These are phyloP conservation scores for Sphaerulina vaccinii DNA, from an alignment of 2,329 filamentous ascomycete genomes.

Conservation along the genomic window DNA sequence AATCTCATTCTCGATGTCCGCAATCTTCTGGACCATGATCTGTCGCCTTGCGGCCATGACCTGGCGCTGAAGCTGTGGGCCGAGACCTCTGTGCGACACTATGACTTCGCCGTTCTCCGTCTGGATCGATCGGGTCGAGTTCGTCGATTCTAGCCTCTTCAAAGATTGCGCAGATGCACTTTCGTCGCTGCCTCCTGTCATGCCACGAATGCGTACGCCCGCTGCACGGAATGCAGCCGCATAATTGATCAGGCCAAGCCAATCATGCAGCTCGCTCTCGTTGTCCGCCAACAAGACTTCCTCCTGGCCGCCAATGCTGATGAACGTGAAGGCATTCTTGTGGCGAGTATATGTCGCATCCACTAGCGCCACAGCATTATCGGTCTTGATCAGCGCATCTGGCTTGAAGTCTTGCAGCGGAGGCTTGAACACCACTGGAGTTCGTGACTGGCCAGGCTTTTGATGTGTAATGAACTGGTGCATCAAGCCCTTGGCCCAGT, in stretches of 20 bases:
- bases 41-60: slow-evolving; percentile 79
- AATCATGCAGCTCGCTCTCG: slow-evolving; percentile 91
- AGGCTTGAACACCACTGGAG: slow-evolving; percentile 84
- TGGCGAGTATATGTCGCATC: slow-evolving; percentile 90
- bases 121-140: slow-evolving; percentile 55
- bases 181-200: slow-evolving; percentile 81
- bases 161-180: slow-evolving; percentile 63
- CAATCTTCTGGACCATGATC: slow-evolving; percentile 79
- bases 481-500: slow-evolving; percentile 89
- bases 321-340: slow-evolving; percentile 91
- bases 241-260: slow-evolving; percentile 94
- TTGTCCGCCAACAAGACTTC: slow-evolving; percentile 89
- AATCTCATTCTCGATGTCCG: slow-evolving; percentile 77
- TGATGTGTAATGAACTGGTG: slow-evolving; percentile 73
- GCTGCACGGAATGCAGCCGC: slow-evolving; percentile 90
- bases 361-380: slow-evolving; percentile 83
- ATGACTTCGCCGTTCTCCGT: slow-evolving; percentile 72
- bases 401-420: slow-evolving; percentile 90
- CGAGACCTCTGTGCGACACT: slow-evolving; percentile 50
- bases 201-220: slow-evolving; percentile 84
- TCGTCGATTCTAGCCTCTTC: slow-evolving; percentile 64
- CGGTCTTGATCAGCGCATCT: slow-evolving; percentile 88
- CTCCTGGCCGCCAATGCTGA: slow-evolving; percentile 80
- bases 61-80: slow-evolving; percentile 76
- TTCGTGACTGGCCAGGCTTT: slow-evolving; percentile 71